These are phyloP conservation scores for Dendrobium catenatum DNA, from an alignment of 106 monocot genomes.

Conservation along the genomic window DNA sequence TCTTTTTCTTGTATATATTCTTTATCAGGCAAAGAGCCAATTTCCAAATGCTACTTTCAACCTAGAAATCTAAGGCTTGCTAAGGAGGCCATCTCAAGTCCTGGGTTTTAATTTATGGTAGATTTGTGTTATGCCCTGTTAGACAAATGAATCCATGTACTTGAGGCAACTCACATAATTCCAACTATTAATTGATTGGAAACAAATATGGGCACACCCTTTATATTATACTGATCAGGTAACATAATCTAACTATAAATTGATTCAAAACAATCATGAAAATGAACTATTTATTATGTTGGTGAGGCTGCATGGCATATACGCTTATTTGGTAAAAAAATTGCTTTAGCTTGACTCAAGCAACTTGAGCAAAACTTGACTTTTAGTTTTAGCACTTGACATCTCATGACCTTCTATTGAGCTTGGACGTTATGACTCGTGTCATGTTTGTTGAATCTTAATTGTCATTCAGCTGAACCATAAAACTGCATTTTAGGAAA, in stretches of 20 bases:
- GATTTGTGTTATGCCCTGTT: background rate
- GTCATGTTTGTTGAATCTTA: background rate
- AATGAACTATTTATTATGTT: background rate
- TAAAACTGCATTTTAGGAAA: background rate
- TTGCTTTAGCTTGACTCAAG: background rate
- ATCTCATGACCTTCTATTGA: background rate
- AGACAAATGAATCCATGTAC: background rate
- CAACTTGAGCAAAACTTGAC: background rate
- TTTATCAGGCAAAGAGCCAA: background rate
- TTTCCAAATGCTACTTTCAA: background rate
- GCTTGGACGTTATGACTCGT: background rate
- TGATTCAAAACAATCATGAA: background rate
- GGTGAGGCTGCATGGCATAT: background rate
- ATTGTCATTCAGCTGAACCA: background rate
- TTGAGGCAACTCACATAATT: background rate
- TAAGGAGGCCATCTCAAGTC: background rate
- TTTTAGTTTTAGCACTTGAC: background rate
- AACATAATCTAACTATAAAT: background rate
- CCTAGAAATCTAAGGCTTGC: background rate
- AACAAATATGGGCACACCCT: background rate
- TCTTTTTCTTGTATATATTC: background rate
- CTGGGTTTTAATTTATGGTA: background rate
- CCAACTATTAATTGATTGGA: background rate
- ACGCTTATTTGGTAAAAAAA: background rate
- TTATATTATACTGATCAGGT: background rate